Conservation (phyloP, 306 rosid species). For the Dicorynia guianensis region DNA sequence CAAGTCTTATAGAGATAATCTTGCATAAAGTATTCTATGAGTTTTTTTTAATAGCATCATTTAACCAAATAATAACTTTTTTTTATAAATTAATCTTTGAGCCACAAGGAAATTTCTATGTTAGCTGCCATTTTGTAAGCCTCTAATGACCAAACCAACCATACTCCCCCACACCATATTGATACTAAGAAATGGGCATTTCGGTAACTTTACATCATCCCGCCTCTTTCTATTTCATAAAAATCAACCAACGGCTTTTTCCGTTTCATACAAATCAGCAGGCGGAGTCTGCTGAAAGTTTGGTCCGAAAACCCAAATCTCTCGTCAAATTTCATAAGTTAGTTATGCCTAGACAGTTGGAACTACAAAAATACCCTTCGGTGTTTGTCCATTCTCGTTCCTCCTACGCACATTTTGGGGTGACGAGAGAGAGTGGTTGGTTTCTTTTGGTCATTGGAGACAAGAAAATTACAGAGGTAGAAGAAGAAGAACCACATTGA, state of each 20-base stretch:
- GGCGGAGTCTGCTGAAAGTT: background rate
- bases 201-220: background rate
- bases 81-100: no score
- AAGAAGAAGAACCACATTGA: conserved; percentile 42
- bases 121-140: background rate
- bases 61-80: no score
- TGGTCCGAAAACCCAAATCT: background rate
- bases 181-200: background rate
- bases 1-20: no score
- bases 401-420: conserved; percentile 52
- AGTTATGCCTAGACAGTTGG: background rate
- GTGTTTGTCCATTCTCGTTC: background rate
- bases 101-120: no score
- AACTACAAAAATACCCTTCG: background rate
- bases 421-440: conserved; percentile 41
- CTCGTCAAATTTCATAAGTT: background rate
- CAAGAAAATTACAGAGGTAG: conserved; percentile 44
- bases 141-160: background rate
- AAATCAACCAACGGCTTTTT: background rate
- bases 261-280: background rate
- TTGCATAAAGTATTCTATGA: no score
- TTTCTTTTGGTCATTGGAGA: conserved; percentile 53
- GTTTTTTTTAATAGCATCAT: no score
- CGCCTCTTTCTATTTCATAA: background rate
- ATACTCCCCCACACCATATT: background rate